phyloP scores from a whole-genome alignment of 306 rosid genomes.

The Acacia acuminata region DNA sequence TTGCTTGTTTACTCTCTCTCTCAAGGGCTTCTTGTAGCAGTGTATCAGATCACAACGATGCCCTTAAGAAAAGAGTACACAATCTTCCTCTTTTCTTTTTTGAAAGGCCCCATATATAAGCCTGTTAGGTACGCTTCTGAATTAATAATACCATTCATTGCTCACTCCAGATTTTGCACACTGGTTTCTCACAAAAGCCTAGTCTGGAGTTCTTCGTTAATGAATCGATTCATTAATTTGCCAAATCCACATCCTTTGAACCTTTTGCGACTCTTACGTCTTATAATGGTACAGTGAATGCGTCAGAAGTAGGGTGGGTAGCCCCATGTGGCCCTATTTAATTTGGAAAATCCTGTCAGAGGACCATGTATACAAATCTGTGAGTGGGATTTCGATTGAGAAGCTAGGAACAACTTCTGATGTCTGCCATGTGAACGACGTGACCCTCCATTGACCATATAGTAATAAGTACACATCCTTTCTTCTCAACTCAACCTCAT shows the following conservation, averaged over 20 bases:
- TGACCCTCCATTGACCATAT: background rate
- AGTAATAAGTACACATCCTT: conserved; percentile 5
- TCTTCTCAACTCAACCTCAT: background rate
- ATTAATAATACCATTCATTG: conserved; percentile 18
- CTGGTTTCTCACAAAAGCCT: no score
- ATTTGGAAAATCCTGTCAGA: background rate
- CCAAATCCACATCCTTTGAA: background rate
- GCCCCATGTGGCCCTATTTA: background rate
- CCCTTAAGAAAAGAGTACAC: conserved; percentile 14
- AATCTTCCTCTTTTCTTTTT: conserved; percentile 3
- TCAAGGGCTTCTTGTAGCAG: conserved; percentile 30
- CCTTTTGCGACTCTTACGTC: no score
- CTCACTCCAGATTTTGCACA: conserved; percentile 24
- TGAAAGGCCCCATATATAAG: background rate
- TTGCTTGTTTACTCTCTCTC: conserved; percentile 35
- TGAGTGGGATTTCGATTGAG: background rate
- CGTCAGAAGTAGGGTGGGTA: background rate
- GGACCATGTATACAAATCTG: background rate
- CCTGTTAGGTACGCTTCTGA: background rate
- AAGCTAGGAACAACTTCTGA: background rate
- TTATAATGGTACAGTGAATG: no score
- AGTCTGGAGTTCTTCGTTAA: no score
- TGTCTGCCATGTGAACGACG: conserved; percentile 34
- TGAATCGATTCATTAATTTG: background rate
- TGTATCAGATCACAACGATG: background rate